phyloP scores from a whole-genome alignment of 2,329 filamentous ascomycete species.

The Colletotrichum sp. region DNA sequence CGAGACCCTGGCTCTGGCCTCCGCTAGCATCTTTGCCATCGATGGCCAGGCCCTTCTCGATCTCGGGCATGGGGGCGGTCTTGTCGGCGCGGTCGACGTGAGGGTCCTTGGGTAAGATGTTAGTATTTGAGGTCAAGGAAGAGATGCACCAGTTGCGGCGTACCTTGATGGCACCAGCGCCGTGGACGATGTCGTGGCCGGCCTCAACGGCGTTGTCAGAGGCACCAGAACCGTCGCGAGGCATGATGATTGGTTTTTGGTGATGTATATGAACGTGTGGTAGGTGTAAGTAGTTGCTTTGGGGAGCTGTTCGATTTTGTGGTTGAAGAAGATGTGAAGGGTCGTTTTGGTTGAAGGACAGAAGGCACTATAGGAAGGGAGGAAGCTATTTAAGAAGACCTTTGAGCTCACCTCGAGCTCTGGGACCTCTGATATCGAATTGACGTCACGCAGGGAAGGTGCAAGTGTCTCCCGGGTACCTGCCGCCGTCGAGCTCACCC shows the following conservation, averaged over 20 bases:
- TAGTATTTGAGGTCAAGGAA: neutral
- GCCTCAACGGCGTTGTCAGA: conserved; percentile 50
- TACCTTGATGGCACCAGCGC: conserved; percentile 43
- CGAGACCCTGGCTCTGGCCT: conserved; percentile 47
- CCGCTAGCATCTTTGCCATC: conserved; percentile 45
- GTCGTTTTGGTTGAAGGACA: neutral
- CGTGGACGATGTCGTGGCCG: conserved; percentile 48
- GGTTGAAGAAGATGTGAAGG: neutral
- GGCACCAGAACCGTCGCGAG: conserved; percentile 54
- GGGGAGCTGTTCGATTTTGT: neutral
- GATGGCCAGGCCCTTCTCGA: conserved; percentile 48
- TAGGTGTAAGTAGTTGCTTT: neutral
- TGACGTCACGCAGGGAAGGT: conserved; percentile 2
- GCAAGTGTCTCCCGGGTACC: neutral
- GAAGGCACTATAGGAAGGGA: no score
- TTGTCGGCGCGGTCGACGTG: conserved; percentile 54
- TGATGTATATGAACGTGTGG: rapidly evolving
- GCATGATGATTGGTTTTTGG: conserved; percentile 41
- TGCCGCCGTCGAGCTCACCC: neutral
- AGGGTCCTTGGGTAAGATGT: neutral
- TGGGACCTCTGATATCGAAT: neutral
- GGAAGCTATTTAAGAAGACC: no score
- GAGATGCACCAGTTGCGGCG: neutral
- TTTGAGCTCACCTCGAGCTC: neutral
- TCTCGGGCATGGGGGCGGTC: conserved; percentile 51